phyloP scores from a whole-genome alignment of 2,329 filamentous ascomycete species.

The Gremmenia infestans region DNA sequence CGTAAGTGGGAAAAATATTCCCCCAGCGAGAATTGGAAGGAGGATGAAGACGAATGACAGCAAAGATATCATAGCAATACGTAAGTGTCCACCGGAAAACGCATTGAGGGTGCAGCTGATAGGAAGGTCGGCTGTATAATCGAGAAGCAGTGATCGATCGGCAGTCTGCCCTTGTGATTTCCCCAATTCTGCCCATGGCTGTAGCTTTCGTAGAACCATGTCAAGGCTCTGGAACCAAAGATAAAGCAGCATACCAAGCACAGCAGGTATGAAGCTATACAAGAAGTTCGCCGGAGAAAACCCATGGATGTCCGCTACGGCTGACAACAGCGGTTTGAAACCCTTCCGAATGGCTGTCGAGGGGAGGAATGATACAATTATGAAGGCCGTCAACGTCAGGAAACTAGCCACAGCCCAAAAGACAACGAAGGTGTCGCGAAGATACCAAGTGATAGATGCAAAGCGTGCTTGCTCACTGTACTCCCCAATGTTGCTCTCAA shows the following conservation, averaged over 20 bases:
- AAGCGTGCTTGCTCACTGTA: slow-evolving; percentile 44
- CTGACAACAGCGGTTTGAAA: slow-evolving; percentile 64
- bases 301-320: slow-evolving; percentile 53
- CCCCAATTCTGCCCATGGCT: slow-evolving; percentile 63
- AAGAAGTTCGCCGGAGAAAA: slow-evolving; percentile 88
- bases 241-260: slow-evolving; percentile 63
- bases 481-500: slow-evolving; percentile 20
- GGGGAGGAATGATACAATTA: slow-evolving; percentile 75
- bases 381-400: slow-evolving; percentile 61
- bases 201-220: slow-evolving; percentile 57
- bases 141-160: slow-evolving; percentile 59
- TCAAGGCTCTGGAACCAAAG: slow-evolving; percentile 64
- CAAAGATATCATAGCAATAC: slow-evolving; percentile 57
- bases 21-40: slow-evolving; percentile 63
- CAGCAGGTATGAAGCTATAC: slow-evolving; percentile 69
- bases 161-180: slow-evolving; percentile 55
- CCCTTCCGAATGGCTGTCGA: slow-evolving; percentile 60
- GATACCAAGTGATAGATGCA: slow-evolving; percentile 71
- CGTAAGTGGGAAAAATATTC: slow-evolving; percentile 70
- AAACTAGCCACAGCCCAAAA: slow-evolving; percentile 57
- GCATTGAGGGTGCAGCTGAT: slow-evolving; percentile 55
- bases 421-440: slow-evolving; percentile 62
- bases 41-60: slow-evolving; percentile 54
- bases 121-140: slow-evolving; percentile 63
- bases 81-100: slow-evolving; percentile 53